Percentiles rank a stretch among this genome's conserved stretches.
phyloP scores from a whole-genome alignment of 2,329 filamentous ascomycete genomes.

The Botrytis medusae region DNA sequence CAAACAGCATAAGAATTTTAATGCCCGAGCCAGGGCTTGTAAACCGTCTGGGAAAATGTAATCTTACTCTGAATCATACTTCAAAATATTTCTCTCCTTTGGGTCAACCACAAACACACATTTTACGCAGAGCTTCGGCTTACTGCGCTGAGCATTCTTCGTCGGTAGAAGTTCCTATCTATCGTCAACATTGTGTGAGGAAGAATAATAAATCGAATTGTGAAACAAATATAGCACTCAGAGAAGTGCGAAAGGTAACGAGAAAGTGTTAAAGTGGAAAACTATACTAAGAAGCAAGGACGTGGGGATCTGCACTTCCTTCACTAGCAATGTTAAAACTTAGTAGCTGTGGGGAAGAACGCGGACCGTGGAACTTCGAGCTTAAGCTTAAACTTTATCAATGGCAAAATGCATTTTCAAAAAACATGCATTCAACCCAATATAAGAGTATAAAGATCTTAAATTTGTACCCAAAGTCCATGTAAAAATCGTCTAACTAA shows the following conservation, averaged over 20 bases:
- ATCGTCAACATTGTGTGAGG: no score
- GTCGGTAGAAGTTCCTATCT: not conserved
- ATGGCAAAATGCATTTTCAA: not conserved
- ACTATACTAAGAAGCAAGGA: not conserved
- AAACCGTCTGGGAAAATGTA: not conserved
- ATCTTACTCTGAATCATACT: not conserved
- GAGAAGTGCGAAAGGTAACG: not conserved
- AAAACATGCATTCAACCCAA: not conserved
- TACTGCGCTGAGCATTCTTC: not conserved
- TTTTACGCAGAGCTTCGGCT: not conserved
- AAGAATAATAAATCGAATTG: not conserved
- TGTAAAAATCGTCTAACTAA: not conserved
- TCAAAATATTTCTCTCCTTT: not conserved
- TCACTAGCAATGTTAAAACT: not conserved
- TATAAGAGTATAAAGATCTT: not conserved
- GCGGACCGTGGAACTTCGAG: not conserved
- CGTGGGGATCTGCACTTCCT: not conserved
- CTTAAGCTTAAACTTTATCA: not conserved
- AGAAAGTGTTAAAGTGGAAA: not conserved
- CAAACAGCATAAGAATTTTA: not conserved
- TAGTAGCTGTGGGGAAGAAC: conserved; percentile 1
- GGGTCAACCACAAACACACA: not conserved
- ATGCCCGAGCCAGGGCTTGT: not conserved
- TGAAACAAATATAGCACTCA: not conserved
- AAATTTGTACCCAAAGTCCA: not conserved